phyloP scores from a whole-genome alignment of 1,139 yeast species.

The Petasospora rhodanensis region DNA sequence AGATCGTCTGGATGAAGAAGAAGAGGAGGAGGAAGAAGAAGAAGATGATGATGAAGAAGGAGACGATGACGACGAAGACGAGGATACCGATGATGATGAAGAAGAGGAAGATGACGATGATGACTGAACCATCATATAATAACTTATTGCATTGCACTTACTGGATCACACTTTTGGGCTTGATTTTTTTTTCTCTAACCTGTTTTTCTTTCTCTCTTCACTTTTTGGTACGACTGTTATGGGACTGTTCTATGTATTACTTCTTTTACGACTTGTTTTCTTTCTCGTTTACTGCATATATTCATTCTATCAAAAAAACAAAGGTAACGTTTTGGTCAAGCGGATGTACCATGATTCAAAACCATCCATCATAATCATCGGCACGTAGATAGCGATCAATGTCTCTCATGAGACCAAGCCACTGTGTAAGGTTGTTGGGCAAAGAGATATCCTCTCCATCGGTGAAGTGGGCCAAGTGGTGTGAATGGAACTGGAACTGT shows the following conservation, averaged over 20 bases:
- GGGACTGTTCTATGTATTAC: too few species aligned
- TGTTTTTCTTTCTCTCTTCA: too few species aligned
- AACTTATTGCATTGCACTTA: too few species aligned
- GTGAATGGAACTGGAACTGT: slow-evolving; percentile 20
- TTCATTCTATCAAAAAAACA: too few species aligned
- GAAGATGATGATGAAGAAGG: slow-evolving; percentile 29
- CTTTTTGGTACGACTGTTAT: too few species aligned
- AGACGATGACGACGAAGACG: slow-evolving; percentile 30
- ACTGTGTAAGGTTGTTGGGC: slow-evolving; percentile 8
- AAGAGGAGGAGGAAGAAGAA: slow-evolving; percentile 28
- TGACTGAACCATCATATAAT: too few species aligned
- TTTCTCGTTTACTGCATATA: too few species aligned
- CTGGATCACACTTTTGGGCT: too few species aligned
- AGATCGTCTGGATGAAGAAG: slow-evolving; percentile 24
- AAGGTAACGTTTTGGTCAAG: too few species aligned
- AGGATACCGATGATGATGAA: slow-evolving; percentile 29
- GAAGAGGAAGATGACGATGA: slow-evolving; percentile 32
- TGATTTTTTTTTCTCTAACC: too few species aligned
- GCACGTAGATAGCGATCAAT: slow-evolving; percentile 15
- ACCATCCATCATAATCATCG: slow-evolving; percentile 29
- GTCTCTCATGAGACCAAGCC: slow-evolving; percentile 24
- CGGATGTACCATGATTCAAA: slow-evolving; percentile 9
- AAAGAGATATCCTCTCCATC: slow-evolving; percentile 12
- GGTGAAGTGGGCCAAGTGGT: slow-evolving; percentile 21
- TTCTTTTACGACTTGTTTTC: too few species aligned